Evolutionary conservation across 2,329 filamentous ascomycete species (phyloP).

Genomic region (Penicillium sp.): DNA sequence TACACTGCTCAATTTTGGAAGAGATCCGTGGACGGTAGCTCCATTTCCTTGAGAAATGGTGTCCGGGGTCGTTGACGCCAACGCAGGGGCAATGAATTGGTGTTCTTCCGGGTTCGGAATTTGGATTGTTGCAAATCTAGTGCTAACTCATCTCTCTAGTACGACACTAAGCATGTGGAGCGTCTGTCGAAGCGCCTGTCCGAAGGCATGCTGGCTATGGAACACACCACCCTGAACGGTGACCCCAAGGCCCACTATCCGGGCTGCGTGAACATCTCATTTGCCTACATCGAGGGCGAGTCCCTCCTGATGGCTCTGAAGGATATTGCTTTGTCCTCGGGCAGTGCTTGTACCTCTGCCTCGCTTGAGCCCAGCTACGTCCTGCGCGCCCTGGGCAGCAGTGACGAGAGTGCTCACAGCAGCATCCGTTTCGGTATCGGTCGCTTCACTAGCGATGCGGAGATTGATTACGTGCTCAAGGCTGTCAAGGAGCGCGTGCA

Average conservation of each 20-base stretch:
- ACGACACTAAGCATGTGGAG: conserved; percentile 85
- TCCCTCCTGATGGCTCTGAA: conserved; percentile 98
- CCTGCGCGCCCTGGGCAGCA: conserved; percentile 89
- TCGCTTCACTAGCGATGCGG: conserved; percentile 89
- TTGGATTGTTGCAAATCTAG: background rate
- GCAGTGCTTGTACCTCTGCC: conserved; percentile 94
- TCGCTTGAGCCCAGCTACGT: conserved; percentile 97
- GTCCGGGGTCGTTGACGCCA: conserved; percentile 59
- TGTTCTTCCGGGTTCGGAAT: conserved; percentile 28
- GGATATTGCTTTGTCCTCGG: conserved; percentile 95
- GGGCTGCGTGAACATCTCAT: conserved; percentile 97
- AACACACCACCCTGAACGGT: conserved; percentile 91
- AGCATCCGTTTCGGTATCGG: conserved; percentile 98
- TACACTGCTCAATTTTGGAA: conserved; percentile 80
- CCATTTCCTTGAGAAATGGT: conserved; percentile 37
- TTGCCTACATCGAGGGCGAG: conserved; percentile 97
- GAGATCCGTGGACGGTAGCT: conserved; percentile 61
- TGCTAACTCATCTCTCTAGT: conserved; percentile 60
- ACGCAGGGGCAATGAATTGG: conserved; percentile 69
- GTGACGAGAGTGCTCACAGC: conserved; percentile 95
- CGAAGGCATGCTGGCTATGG: conserved; percentile 81
- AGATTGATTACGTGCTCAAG: conserved; percentile 97
- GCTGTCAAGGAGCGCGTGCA: conserved; percentile 88
- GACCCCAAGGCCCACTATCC: conserved; percentile 84
- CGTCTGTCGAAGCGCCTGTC: conserved; percentile 80